Base-by-base conservation (phyloP, 176 grass and related monocot genomes). In the Carex littledalei region DNA sequence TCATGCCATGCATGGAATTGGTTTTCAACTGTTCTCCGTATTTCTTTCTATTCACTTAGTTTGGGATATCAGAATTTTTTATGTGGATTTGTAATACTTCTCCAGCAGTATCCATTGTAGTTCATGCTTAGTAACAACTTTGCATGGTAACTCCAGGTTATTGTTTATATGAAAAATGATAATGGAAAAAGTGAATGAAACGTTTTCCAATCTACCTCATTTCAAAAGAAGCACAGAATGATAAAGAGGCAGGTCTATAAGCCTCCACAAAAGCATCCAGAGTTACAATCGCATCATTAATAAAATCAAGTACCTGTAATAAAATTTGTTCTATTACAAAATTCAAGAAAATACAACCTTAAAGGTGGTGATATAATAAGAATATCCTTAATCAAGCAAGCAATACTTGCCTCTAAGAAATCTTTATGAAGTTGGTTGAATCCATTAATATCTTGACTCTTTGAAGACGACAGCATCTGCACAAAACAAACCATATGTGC, bases 221-320 rank as follows among this genome's bases (percentile, higher is more conserved):
- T 90, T 95, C 90, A 90, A 92, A 94, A 89, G 88, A 90, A 87
- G 86, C 17, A 88, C 89, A 98, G 20, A 94, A 94, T 72, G 89
- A 91, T 80, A 98, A 95, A 81, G 93, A 76, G 35, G 93, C 93
- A 72, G 91, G 89, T 90, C 80, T 88, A 85, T 95, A 95, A 62
- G 93, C 88, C 85, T 88, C 88, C 82, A 84, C 91, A 90, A 98
- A 95, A 54, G 93, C 88, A 98, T 98, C 91, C 81, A 98, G 66
- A 80, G 91, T 95, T 53, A 95, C 85, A 84, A 95, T 83, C 45
- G 91, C 91, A 92, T 98, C 95, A 88, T 98, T 98, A 84, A 95
- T 74, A 88, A 98, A 98, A 89, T 98, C 93, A 89, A 98, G 73
- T 56, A 95, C 93, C 95, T 98, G 87, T 21, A 22, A 62, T 22